Evolutionary conservation across 768 basidiomycete species (phyloP).

Genomic region (Arthromyces matolae): DNA sequence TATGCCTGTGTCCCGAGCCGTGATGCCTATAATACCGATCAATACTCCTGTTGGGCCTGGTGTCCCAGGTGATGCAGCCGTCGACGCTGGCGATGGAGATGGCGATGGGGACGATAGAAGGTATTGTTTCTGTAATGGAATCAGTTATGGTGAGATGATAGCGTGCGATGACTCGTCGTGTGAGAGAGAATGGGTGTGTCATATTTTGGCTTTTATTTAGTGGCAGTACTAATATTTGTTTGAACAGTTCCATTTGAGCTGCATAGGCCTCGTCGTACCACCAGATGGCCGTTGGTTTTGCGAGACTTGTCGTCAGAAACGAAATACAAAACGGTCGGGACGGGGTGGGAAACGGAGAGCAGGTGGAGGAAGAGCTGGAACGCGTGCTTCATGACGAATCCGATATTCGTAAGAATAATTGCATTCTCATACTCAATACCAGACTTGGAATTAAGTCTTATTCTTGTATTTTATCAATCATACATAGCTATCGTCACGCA

Average conservation of each 20-base stretch:
- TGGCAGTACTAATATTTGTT: constrained; percentile 7
- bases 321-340: constrained; percentile 46
- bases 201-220: constrained; percentile 12
- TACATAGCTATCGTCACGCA: constrained; percentile 1
- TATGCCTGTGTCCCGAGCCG: constrained; percentile 62
- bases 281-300: constrained; percentile 80
- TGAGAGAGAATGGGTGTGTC: constrained; percentile 86
- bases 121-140: constrained; percentile 84
- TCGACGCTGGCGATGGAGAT: constrained; percentile 46
- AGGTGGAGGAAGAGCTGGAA: constrained; percentile 12
- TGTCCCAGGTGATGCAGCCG: constrained; percentile 21
- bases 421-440: constrained; percentile 2
- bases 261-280: constrained; percentile 61
- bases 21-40: constrained; percentile 27
- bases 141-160: constrained; percentile 93
- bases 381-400: constrained; percentile 9
- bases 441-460: constrained; percentile 5
- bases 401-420: no score
- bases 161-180: constrained; percentile 83
- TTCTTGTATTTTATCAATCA: constrained; percentile 13
- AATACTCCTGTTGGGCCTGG: constrained; percentile 30
- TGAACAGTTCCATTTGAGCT: constrained; percentile 73
- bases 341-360: constrained; percentile 51
- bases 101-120: constrained; percentile 61
- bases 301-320: constrained; percentile 58